These are phyloP conservation scores for Candida vartiovaarae DNA, from an alignment of 805 yeast species.

Conservation along the genomic window DNA sequence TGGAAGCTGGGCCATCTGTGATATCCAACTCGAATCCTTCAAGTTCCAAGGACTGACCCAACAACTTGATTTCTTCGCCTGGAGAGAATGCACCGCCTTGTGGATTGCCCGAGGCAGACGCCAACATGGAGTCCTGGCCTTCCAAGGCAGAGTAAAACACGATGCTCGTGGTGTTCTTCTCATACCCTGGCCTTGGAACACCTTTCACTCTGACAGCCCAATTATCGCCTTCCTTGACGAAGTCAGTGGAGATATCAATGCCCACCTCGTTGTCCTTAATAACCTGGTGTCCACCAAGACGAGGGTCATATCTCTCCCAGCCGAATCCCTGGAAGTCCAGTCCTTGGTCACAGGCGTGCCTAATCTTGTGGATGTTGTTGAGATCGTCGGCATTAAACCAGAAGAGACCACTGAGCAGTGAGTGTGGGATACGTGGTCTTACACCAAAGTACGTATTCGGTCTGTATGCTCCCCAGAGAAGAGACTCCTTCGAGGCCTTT, in stretches of 20 bases:
- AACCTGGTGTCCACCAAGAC: conserved; percentile 77
- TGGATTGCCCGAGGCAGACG: conserved; percentile 29
- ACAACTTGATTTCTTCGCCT: conserved; percentile 33
- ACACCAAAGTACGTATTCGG: conserved; percentile 83
- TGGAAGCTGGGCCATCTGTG: conserved; percentile 45
- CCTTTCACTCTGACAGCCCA: conserved; percentile 81
- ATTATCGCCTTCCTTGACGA: conserved; percentile 64
- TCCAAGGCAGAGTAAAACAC: conserved; percentile 78
- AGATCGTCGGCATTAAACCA: conserved; percentile 72
- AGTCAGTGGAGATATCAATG: conserved; percentile 58
- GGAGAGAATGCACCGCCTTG: conserved; percentile 21
- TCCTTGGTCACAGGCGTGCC: conserved; percentile 71
- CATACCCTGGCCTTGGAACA: conserved; percentile 44
- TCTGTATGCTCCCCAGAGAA: conserved; percentile 91
- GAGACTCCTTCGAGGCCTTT: conserved; percentile 38
- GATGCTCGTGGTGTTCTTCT: conserved; percentile 49
- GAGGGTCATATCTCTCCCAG: conserved; percentile 85
- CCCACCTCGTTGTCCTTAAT: conserved; percentile 62
- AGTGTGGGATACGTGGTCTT: conserved; percentile 67
- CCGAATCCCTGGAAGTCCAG: conserved; percentile 70
- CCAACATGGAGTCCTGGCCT: conserved; percentile 41
- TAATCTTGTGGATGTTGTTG: conserved; percentile 44
- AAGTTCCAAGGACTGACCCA: conserved; percentile 55
- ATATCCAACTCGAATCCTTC: conserved; percentile 58
- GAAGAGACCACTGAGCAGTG: conserved; percentile 73